Conservation (phyloP, 1,284 basidiomycete species). For the Retiboletus flavoniger region DNA sequence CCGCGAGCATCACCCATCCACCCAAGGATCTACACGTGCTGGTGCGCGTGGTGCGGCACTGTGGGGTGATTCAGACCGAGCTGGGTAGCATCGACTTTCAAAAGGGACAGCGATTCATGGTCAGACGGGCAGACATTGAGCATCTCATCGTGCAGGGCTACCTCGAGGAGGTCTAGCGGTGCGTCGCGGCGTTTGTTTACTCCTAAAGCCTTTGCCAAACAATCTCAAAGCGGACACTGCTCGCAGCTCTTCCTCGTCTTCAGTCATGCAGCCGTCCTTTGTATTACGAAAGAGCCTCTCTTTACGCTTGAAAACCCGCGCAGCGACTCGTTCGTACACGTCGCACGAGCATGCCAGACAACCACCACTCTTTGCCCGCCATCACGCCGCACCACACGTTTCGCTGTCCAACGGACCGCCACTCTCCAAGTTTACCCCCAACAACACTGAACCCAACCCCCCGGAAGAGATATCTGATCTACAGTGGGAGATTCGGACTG, state of each 20-base stretch:
- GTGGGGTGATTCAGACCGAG: conserved; percentile 88
- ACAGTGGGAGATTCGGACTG: conserved; percentile 69
- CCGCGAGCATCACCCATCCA: conserved; percentile 72
- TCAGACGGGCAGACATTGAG: conserved; percentile 84
- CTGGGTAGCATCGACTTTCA: conserved; percentile 84
- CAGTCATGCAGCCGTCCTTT: conserved; percentile 16
- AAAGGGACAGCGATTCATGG: conserved; percentile 85
- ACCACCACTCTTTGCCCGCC: conserved; percentile 4
- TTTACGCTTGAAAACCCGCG: not conserved
- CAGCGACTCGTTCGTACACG: not conserved
- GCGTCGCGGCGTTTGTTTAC: conserved; percentile 30
- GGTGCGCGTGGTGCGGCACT: conserved; percentile 79
- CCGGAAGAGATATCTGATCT: conserved; percentile 36
- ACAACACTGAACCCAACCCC: conserved; percentile 8
- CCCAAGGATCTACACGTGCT: conserved; percentile 81
- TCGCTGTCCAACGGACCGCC: conserved; percentile 25
- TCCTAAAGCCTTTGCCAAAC: conserved; percentile 33
- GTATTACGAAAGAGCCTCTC: not conserved
- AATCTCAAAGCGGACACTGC: conserved; percentile 11
- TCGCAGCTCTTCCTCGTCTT: not conserved
- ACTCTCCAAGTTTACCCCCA: conserved; percentile 33
- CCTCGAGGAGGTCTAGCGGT: conserved; percentile 63
- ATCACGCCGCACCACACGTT: not conserved
- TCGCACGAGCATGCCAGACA: conserved; percentile 3
- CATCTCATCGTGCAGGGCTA: conserved; percentile 90